Evolutionary conservation across 192 early-diverging fungal species (phyloP), one percentile per base, ranked within the genome.

Genomic region (Thamnidium elegans): DNA sequence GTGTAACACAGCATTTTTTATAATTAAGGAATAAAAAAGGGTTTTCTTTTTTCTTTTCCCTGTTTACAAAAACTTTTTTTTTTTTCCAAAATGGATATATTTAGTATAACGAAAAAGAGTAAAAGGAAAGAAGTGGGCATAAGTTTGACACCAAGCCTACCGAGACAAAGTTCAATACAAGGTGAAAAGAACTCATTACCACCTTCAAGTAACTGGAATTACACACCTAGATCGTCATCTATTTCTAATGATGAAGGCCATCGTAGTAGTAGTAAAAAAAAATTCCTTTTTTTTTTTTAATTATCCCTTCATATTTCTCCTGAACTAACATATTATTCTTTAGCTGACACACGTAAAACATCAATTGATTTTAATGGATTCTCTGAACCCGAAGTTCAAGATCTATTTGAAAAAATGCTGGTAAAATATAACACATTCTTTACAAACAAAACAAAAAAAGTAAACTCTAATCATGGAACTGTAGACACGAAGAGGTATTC

Each of bases 381-480:
- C 13, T 50, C 73, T 26, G 84, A 81, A 65, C 67, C 72, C 61
- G 79, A 83, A 54, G 74, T 85, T 43, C 79, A 85, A 45, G 68
- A 72, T 47, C 59, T 78, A 30, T 85, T 85, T 70, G 74, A 81
- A 44, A 77, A 82, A 48, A 78, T 85, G 75, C 74, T 85, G 75
- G 82, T 81, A 79, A 64, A 68, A 20, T 7, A 39, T 58, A 52
- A 15, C 31, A 43, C 47, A 36, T 23, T 17, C 20, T 46, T 19
- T 13, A 44, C 8, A 39, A 17, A 45, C 2, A 11, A 26, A 58
- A 50, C 26, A 50, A 46, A n/a, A 26, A 26, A 26, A 26, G 26
- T 3, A 26, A 26, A 26, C 26, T 23, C 50, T 53, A 55, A 43
- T 26, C 8, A 30, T 17, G 62, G 45, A 34, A 42, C 50, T 54